Percentiles rank a stretch among this genome's conserved stretches.
Conservation (phyloP, 148 eudicot genomes). For the Chenopodium quinoa region DNA sequence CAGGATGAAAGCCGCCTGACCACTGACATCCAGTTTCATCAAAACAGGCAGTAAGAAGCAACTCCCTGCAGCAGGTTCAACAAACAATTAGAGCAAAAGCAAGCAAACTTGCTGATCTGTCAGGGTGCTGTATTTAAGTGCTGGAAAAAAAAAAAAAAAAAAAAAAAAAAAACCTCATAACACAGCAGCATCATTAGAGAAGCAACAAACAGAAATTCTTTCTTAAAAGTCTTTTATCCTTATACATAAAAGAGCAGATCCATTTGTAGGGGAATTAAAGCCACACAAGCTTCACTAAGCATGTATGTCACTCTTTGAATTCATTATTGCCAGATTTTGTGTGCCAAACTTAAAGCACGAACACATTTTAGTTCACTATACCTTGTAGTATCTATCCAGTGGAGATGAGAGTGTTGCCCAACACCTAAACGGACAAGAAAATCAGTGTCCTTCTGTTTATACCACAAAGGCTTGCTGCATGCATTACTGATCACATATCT, state of each 20-base stretch:
- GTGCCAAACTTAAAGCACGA: not conserved
- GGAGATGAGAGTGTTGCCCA: conserved; percentile 81
- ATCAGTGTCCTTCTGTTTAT: conserved; percentile 89
- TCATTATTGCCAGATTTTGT: not conserved
- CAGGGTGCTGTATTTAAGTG: not conserved
- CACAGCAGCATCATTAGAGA: not conserved
- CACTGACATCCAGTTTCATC: conserved; percentile 96
- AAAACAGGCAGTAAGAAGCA: conserved; percentile 71
- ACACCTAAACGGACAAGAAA: conserved; percentile 48
- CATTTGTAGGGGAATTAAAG: not conserved
- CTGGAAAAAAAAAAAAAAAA: not conserved
- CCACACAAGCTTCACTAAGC: not conserved
- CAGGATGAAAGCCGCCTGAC: conserved; percentile 95
- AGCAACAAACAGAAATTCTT: not conserved
- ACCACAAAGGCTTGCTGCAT: conserved; percentile 67
- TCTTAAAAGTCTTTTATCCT: not conserved
- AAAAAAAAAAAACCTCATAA: not conserved
- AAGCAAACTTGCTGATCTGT: not conserved
- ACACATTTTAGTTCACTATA: conserved; percentile 24
- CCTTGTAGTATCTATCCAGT: conserved; percentile 80
- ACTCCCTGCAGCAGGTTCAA: conserved; percentile 54
- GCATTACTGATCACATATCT: conserved; percentile 94
- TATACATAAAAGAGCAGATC: not conserved
- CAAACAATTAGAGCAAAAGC: conserved; percentile 1
- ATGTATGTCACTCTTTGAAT: not conserved